Conservation (phyloP, 2,329 filamentous ascomycete species). For the Sphaerostilbella broomeana region DNA sequence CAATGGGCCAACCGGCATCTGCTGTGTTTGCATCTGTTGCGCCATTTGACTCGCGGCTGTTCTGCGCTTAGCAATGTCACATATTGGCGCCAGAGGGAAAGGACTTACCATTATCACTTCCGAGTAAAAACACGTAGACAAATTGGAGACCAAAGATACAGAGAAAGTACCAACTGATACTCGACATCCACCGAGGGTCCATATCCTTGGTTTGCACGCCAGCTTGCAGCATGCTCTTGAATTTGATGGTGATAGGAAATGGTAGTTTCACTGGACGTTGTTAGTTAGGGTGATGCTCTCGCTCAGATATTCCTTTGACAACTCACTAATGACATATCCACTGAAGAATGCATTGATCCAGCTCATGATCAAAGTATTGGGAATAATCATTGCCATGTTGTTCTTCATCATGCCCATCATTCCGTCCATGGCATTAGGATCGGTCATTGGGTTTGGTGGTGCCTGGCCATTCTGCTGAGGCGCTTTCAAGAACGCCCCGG, state of each 20-base stretch:
- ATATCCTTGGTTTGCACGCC: constrained; percentile 93
- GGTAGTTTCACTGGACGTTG: constrained; percentile 72
- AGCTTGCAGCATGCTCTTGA: constrained; percentile 98
- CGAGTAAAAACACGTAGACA: constrained; percentile 94
- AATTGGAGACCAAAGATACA: constrained; percentile 95
- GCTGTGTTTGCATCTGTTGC: constrained; percentile 75
- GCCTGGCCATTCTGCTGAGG: constrained; percentile 81
- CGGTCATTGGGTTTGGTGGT: constrained; percentile 87
- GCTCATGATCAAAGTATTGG: constrained; percentile 97
- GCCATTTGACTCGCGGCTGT: constrained; percentile 84
- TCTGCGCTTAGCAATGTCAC: neutral
- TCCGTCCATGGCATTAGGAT: constrained; percentile 94
- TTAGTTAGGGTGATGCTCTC: constrained; percentile 16
- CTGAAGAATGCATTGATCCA: constrained; percentile 99
- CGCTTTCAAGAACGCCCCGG: constrained; percentile 82
- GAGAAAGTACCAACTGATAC: constrained; percentile 97
- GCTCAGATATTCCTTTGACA: neutral
- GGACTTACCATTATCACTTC: constrained; percentile 83
- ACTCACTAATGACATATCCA: constrained; percentile 87
- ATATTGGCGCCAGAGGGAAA: too few relatives aligned
- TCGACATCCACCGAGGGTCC: constrained; percentile 97
- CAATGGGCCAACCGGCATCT: constrained; percentile 43
- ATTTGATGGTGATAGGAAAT: constrained; percentile 95
- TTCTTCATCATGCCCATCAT: constrained; percentile 99
- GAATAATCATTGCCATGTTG: constrained; percentile 99